A percentile compares a stretch with the other conserved stretches of the same genome.
phyloP scores from a whole-genome alignment of 192 early-diverging fungal species.

The Pilaira anomala region DNA sequence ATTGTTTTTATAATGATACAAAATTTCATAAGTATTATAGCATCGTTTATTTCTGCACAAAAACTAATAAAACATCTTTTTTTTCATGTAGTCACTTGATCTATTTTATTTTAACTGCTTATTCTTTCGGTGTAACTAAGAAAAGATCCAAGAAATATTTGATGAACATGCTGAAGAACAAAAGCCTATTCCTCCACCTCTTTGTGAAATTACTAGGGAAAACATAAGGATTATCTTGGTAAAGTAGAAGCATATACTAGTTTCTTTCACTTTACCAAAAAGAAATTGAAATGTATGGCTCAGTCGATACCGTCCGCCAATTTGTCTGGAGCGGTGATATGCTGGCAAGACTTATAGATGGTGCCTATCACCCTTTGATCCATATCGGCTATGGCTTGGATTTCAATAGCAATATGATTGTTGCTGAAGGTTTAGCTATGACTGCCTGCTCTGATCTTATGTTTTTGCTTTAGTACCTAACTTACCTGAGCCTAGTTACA shows the following conservation, averaged over 20 bases:
- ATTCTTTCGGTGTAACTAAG: slow-evolving; percentile 47
- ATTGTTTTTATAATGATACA: slow-evolving; percentile 51
- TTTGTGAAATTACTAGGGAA: slow-evolving; percentile 35
- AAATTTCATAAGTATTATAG: slow-evolving; percentile 49
- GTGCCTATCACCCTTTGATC: slow-evolving; percentile 58
- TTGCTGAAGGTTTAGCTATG: slow-evolving; percentile 52
- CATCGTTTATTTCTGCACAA: background rate
- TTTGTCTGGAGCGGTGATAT: slow-evolving; percentile 47
- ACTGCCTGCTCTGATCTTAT: slow-evolving; percentile 36
- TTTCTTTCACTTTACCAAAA: slow-evolving; percentile 47
- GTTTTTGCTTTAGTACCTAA: slow-evolving; percentile 25
- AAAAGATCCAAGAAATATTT: slow-evolving; percentile 52
- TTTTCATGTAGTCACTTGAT: slow-evolving; percentile 38
- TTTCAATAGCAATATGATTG: slow-evolving; percentile 49
- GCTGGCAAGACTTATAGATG: slow-evolving; percentile 43
- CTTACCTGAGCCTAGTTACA: background rate
- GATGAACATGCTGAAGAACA: slow-evolving; percentile 37
- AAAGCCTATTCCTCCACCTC: slow-evolving; percentile 18
- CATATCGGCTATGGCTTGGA: slow-evolving; percentile 61
- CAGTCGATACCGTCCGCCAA: slow-evolving; percentile 33
- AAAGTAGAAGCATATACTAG: slow-evolving; percentile 42
- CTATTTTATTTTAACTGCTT: slow-evolving; percentile 56
- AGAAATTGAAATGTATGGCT: slow-evolving; percentile 42
- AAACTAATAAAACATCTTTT: no score
- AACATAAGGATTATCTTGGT: slow-evolving; percentile 35